Evolutionary conservation across 805 yeast species (phyloP).

Genomic region (Scheffersomyces coipomensis): DNA sequence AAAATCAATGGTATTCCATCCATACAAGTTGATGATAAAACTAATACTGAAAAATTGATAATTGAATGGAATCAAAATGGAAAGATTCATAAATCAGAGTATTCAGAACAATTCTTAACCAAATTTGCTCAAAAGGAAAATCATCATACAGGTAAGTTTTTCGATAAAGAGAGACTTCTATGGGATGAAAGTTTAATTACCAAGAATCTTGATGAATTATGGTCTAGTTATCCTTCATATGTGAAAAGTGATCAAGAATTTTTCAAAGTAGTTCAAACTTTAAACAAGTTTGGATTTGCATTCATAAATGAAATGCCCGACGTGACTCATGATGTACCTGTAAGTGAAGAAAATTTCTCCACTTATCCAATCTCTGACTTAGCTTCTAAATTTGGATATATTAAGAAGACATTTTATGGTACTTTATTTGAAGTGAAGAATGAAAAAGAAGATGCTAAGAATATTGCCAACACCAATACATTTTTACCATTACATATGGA

Average conservation of each 20-base stretch:
- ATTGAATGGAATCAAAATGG: constrained; percentile 40
- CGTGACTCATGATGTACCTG: constrained; percentile 20
- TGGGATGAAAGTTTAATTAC: constrained; percentile 40
- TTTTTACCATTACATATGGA: constrained; percentile 78
- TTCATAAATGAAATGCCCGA: constrained; percentile 55
- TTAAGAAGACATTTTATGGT: constrained; percentile 72
- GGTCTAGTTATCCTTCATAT: constrained; percentile 40
- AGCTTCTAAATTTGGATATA: constrained; percentile 60
- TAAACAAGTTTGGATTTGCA: constrained; percentile 57
- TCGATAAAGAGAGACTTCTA: constrained; percentile 25
- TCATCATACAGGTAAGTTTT: constrained; percentile 35
- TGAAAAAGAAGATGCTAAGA: constrained; percentile 46
- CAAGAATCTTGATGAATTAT: constrained; percentile 14
- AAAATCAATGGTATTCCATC: constrained; percentile 35
- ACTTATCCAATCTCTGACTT: constrained; percentile 39
- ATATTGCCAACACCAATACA: constrained; percentile 66
- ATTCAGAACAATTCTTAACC: constrained; percentile 46
- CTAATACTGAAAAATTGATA: constrained; percentile 24
- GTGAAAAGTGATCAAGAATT: constrained; percentile 30
- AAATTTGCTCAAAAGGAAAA: constrained; percentile 34
- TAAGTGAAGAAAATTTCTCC: constrained; percentile 41
- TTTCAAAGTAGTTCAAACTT: constrained; percentile 35
- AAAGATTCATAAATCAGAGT: constrained; percentile 25
- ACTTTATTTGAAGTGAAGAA: constrained; percentile 64
- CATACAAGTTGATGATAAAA: constrained; percentile 19